These are phyloP conservation scores for Penicillium occitanis DNA, from an alignment of 2,329 filamentous ascomycete genomes.

Conservation along the genomic window DNA sequence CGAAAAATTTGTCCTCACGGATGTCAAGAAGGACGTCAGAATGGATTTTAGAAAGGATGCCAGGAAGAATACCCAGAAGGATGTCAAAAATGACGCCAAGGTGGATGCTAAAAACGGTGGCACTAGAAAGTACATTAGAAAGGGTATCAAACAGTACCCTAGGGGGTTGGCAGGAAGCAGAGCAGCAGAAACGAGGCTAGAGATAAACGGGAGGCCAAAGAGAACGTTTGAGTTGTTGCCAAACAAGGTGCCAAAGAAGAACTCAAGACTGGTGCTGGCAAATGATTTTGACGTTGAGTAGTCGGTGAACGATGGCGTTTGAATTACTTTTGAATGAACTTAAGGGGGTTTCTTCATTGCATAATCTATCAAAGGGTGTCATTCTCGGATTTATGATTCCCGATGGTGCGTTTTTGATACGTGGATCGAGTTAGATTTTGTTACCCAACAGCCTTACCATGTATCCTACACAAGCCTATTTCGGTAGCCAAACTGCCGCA, in stretches of 20 bases:
- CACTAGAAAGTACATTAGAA: not conserved
- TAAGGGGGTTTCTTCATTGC: not conserved
- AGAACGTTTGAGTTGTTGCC: not conserved
- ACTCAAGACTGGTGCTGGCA: not conserved
- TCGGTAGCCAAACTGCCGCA: not conserved
- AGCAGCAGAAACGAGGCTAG: not conserved
- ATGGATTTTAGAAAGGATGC: too few relatives aligned
- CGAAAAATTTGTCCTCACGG: not conserved
- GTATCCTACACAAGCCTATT: not conserved
- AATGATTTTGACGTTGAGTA: not conserved
- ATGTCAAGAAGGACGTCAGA: not conserved
- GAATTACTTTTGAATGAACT: not conserved
- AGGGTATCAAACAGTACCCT: not conserved
- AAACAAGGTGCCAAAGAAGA: not conserved
- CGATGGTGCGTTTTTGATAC: not conserved
- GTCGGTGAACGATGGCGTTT: not conserved
- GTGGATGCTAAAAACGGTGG: not conserved
- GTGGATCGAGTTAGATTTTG: not conserved
- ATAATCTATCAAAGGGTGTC: not conserved
- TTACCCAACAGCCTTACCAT: not conserved
- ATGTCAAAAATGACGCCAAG: not conserved
- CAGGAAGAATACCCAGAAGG: not conserved
- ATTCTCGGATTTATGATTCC: not conserved
- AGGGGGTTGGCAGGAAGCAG: not conserved
- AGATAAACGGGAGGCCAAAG: not conserved